phyloP scores from a whole-genome alignment of 2,329 filamentous ascomycete species.

The Dactylella cylindrospora region DNA sequence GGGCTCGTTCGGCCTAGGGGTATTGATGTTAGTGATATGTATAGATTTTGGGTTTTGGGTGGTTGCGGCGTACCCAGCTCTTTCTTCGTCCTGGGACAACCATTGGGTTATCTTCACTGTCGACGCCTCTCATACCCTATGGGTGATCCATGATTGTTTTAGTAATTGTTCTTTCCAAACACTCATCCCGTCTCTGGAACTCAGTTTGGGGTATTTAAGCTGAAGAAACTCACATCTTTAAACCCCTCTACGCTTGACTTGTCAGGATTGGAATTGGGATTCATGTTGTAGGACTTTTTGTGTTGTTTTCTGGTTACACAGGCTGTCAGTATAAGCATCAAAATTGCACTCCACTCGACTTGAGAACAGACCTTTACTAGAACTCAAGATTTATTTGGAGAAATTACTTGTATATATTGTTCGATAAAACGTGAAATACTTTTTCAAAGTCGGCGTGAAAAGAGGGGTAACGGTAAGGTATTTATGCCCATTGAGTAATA shows the following conservation, averaged over 20 bases:
- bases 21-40: neutral
- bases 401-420: too few relatives aligned
- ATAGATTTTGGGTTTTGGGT: neutral
- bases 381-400: too few relatives aligned
- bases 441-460: too few relatives aligned
- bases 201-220: too few relatives aligned
- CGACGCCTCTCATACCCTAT: constrained; percentile 33
- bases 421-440: too few relatives aligned
- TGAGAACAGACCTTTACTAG: too few relatives aligned
- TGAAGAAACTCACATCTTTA: constrained; percentile 7
- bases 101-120: constrained; percentile 34
- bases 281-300: constrained; percentile 26
- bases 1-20: constrained; percentile 15
- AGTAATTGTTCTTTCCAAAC: too few relatives aligned
- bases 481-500: constrained; percentile 21
- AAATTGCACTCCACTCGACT: too few relatives aligned
- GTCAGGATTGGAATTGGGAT: constrained; percentile 30
- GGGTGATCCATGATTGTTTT: neutral
- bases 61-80: constrained; percentile 27
- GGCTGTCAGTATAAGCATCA: constrained; percentile 2
- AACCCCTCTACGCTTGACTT: constrained; percentile 17
- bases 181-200: neutral
- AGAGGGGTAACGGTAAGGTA: too few relatives aligned
- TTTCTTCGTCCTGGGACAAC: constrained; percentile 18
- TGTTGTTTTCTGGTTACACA: constrained; percentile 18